Percentiles rank a stretch among this genome's conserved stretches.
Conservation (phyloP, 768 basidiomycete species). For the Lentinula detonsa region DNA sequence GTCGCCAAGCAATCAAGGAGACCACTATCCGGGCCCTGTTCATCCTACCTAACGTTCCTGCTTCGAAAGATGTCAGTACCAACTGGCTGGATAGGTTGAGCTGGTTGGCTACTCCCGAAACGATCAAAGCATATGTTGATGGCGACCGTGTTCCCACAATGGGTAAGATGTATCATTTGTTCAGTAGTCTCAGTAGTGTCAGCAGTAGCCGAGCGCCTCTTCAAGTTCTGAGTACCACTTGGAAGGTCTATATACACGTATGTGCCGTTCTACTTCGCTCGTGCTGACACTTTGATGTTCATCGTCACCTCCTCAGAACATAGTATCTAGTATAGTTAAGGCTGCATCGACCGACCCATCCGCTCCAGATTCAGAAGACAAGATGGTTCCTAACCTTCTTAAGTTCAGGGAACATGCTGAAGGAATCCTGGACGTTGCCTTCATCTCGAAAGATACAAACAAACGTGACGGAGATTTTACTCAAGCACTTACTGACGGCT, state of each 20-base stretch:
- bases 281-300: background rate
- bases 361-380: constrained; percentile 43
- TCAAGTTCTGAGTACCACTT: constrained; percentile 50
- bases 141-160: constrained; percentile 21
- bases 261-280: constrained; percentile 2
- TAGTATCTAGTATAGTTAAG: constrained; percentile 60
- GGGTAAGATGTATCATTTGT: constrained; percentile 51
- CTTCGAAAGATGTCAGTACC: background rate
- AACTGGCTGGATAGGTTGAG: constrained; percentile 32
- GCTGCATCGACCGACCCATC: constrained; percentile 27
- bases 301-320: constrained; percentile 28
- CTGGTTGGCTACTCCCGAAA: constrained; percentile 14
- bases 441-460: constrained; percentile 27
- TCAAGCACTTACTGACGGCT: constrained; percentile 69
- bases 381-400: constrained; percentile 73
- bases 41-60: constrained; percentile 2
- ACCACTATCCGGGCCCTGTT: constrained; percentile 51
- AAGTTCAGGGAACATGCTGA: constrained; percentile 60
- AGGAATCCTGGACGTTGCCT: constrained; percentile 40
- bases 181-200: constrained; percentile 46
- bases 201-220: constrained; percentile 13
- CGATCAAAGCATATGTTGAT: constrained; percentile 13
- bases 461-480: constrained; percentile 35
- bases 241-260: constrained; percentile 59
- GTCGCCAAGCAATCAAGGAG: constrained; percentile 44